Conservation (phyloP, 345 rosid species). For the Syzygium jambos region DNA sequence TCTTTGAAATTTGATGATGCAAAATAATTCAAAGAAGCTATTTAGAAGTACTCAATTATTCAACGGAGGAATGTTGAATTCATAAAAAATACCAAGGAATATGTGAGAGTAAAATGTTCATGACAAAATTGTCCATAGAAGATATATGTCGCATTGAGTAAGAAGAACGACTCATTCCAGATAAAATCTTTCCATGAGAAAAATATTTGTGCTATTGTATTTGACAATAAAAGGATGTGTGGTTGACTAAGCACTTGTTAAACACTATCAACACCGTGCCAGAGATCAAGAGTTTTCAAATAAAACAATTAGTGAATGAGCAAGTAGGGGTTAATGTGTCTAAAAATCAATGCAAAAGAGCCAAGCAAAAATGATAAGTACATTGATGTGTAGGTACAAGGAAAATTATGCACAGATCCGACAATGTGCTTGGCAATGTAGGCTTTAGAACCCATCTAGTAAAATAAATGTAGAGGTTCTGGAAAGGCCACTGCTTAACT, state of each 20-base stretch:
- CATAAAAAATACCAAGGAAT: no score
- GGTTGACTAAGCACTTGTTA: neutral
- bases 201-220: neutral
- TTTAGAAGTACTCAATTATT: no score
- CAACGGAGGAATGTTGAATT: no score
- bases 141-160: neutral
- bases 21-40: neutral
- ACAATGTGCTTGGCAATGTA: neutral
- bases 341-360: neutral
- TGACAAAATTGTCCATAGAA: neutral
- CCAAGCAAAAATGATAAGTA: neutral
- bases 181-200: no score
- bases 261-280: neutral
- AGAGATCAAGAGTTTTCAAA: neutral
- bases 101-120: neutral
- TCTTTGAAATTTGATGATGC: neutral
- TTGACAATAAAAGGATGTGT: neutral
- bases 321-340: neutral
- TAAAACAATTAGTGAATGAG: neutral
- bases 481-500: neutral
- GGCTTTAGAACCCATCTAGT: neutral
- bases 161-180: neutral
- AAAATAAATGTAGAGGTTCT: neutral
- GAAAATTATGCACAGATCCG: neutral
- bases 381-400: neutral